These are phyloP conservation scores for Cercophora newfieldiana DNA, from an alignment of 495 filamentous ascomycete genomes.

Conservation along the genomic window DNA sequence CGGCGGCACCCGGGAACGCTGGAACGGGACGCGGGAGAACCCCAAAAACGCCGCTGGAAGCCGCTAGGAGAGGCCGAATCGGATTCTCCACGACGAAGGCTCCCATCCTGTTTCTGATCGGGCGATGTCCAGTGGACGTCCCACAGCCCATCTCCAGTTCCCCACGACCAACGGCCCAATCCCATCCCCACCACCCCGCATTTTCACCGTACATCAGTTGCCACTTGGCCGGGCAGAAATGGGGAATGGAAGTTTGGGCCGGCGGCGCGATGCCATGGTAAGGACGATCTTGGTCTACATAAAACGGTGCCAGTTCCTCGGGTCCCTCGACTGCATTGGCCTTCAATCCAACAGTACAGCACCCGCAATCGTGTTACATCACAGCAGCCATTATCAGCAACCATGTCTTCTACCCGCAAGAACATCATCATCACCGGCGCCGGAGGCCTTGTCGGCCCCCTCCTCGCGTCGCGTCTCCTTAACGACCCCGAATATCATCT, in stretches of 20 bases:
- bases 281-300: neutral
- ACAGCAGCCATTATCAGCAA: neutral
- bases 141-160: neutral
- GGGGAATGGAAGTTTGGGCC: neutral
- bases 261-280: neutral
- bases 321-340: neutral
- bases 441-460: constrained; percentile 69
- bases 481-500: constrained; percentile 54
- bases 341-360: neutral
- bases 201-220: neutral
- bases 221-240: neutral
- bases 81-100: neutral
- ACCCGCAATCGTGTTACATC: neutral
- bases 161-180: constrained; percentile 1
- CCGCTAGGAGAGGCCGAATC: neutral
- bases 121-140: neutral
- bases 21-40: neutral
- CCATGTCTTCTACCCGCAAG: constrained; percentile 24
- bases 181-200: constrained; percentile 7
- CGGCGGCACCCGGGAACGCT: neutral
- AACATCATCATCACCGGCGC: constrained; percentile 73
- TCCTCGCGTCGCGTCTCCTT: constrained; percentile 64
- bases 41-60: neutral
- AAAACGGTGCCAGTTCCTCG: neutral
- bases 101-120: neutral